phyloP scores from a whole-genome alignment of 78 protist genomes.

The Planoprotostelium fungivorum region DNA sequence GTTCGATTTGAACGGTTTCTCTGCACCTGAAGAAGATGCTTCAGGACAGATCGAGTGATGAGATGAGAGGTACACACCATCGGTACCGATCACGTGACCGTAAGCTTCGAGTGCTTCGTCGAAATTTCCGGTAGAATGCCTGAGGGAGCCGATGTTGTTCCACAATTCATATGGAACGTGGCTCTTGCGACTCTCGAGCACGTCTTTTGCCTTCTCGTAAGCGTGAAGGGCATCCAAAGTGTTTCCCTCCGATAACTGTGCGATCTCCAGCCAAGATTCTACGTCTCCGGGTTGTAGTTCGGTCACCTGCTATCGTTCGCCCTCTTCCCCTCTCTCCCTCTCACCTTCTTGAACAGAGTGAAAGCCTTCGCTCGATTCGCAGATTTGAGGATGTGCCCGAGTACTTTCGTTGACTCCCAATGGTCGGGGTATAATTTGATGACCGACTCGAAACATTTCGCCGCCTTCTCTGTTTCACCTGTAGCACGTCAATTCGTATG shows the following conservation, averaged over 20 bases:
- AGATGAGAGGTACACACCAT: not conserved
- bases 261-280: constrained; percentile 59
- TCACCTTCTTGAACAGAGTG: constrained; percentile 16
- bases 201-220: not conserved
- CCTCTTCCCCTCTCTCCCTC: not conserved
- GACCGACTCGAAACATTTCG: constrained; percentile 36
- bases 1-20: constrained; percentile 13
- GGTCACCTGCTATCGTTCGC: not conserved
- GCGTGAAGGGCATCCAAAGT: constrained; percentile 24
- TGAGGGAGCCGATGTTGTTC: not conserved
- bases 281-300: constrained; percentile 40
- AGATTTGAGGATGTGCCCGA: constrained; percentile 33
- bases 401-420: constrained; percentile 49
- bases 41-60: constrained; percentile 12
- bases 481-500: no score
- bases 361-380: constrained; percentile 2
- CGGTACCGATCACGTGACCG: constrained; percentile 28
- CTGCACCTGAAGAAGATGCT: constrained; percentile 27
- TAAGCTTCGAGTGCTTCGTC: not conserved
- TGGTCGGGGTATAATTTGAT: constrained; percentile 31
- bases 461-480: constrained; percentile 52
- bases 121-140: not conserved
- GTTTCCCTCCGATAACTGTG: constrained; percentile 25
- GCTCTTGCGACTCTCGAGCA: not conserved
- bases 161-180: not conserved